Percentiles rank a stretch among this genome's conserved stretches.
Evolutionary conservation across 768 basidiomycete genomes (phyloP).

Genomic region (Lentinus brumalis): DNA sequence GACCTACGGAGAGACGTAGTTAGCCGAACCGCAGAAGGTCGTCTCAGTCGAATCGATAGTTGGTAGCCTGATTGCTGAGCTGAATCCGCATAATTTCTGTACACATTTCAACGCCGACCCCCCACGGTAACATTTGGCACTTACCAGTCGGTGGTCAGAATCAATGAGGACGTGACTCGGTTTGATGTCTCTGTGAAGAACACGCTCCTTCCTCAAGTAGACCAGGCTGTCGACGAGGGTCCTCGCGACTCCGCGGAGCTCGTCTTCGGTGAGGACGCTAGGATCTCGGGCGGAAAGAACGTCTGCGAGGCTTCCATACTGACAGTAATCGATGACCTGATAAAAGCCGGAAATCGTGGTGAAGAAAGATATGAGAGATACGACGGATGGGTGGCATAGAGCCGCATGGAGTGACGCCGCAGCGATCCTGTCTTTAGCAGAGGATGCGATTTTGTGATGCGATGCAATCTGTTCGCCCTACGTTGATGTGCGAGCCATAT

Average conservation of each 20-base stretch:
- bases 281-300: constrained; percentile 31
- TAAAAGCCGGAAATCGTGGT: constrained; percentile 33
- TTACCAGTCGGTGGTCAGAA: constrained; percentile 33
- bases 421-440: background rate
- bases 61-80: constrained; percentile 35
- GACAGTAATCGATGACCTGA: constrained; percentile 50
- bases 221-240: constrained; percentile 43
- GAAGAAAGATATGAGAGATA: constrained; percentile 48
- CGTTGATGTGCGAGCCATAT: too few species aligned
- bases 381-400: constrained; percentile 51
- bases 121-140: constrained; percentile 35
- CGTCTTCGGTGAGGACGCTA: constrained; percentile 33
- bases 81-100: constrained; percentile 51
- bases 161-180: constrained; percentile 43
- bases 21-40: constrained; percentile 24
- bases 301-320: constrained; percentile 39
- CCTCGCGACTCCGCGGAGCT: constrained; percentile 41
- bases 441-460: background rate
- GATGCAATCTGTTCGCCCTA: background rate
- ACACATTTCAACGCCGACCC: background rate
- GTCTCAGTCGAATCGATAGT: constrained; percentile 25
- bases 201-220: constrained; percentile 43
- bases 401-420: constrained; percentile 39
- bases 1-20: constrained; percentile 46
- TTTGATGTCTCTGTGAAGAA: constrained; percentile 48